Base-by-base conservation (phyloP, 2,329 filamentous ascomycete genomes). In the Colletotrichum paranaense region DNA sequence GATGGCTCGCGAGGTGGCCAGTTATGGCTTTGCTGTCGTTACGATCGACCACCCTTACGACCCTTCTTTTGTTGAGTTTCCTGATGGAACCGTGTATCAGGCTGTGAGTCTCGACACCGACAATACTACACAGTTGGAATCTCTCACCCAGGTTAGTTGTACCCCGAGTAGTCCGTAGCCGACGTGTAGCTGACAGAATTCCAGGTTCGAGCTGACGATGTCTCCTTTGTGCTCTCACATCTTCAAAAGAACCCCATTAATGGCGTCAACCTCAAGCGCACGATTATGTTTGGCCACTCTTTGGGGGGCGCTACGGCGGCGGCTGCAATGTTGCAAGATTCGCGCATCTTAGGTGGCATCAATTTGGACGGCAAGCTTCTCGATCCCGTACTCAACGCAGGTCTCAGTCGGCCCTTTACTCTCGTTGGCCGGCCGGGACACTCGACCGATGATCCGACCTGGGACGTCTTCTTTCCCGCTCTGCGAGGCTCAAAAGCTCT, bases 11-110 rank as follows among this genome's bases (percentile, higher is more conserved):
- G 83, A 85, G 4, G 79, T 89, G 3, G 85, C 86, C 0, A 86
- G 84, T 19, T 79, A 83, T 6, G 87, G 87, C 0, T 86, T 83
- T 62, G 79, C 83, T 0, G 84, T 89, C 2, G 78, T 88, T 14
- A 79, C 86, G 0, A 78, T 89, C 28, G 88, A 89, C 68, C 87
- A 89, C 63, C 82, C 87, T 0, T 84, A 85, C 60, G 87, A 89
- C 60, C 80, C 84, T 0, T 69, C 77, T 0, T 79, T 86, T 24
- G 82, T 89, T 9, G 82, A 87, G 67, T 88, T 86, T n/a, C 84
- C 86, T 0, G 79, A 87, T 67, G 86, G 82, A 4, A 79, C 79
- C 1, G 72, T 82, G 5, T 73, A 69, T 24, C 38, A 28, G 9
- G 69, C 65, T 4, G 57, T 38, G 7, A 32, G 56, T 12, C 77